phyloP scores from a whole-genome alignment of 1,139 yeast species.

The Taiozyma sp. region DNA sequence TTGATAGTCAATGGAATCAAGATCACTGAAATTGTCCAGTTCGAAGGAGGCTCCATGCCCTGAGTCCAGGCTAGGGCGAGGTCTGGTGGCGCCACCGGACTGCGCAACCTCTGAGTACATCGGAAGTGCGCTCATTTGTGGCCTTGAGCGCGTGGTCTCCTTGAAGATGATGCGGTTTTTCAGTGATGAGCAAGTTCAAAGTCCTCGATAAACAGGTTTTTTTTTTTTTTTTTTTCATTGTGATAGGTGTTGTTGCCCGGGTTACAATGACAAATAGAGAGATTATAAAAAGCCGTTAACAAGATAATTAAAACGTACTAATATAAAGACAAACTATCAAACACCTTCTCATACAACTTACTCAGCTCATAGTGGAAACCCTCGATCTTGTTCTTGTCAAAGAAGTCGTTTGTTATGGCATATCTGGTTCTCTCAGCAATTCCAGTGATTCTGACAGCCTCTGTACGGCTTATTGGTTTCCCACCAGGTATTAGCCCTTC shows the following conservation, averaged over 20 bases:
- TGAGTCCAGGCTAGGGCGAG: not conserved
- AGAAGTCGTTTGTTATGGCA: slow-evolving; percentile 4
- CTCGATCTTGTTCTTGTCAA: slow-evolving; percentile 11
- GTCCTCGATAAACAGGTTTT: too few species aligned
- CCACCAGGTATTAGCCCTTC: slow-evolving; percentile 17
- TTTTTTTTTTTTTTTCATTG: not conserved
- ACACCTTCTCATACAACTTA: slow-evolving; percentile 14
- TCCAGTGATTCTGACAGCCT: slow-evolving; percentile 16
- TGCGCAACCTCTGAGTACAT: slow-evolving; percentile 10
- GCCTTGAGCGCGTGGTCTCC: not conserved
- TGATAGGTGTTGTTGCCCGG: not conserved
- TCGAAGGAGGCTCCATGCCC: slow-evolving; percentile 8
- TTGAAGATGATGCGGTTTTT: too few species aligned
- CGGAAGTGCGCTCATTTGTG: slow-evolving; percentile 2
- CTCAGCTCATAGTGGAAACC: slow-evolving; percentile 19
- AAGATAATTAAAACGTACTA: too few species aligned
- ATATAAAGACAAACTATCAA: slow-evolving; percentile 1
- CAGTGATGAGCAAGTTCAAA: too few species aligned
- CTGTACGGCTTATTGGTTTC: slow-evolving; percentile 11
- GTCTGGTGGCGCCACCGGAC: not conserved
- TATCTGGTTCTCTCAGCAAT: slow-evolving; percentile 20
- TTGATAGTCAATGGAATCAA: slow-evolving; percentile 21
- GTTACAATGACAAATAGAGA: not conserved
- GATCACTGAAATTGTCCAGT: slow-evolving; percentile 16
- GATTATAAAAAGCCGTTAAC: too few species aligned